Evolutionary conservation across 768 basidiomycete species (phyloP), one percentile per base, ranked within the genome.

Genomic region (Xerocomus potaroensis): DNA sequence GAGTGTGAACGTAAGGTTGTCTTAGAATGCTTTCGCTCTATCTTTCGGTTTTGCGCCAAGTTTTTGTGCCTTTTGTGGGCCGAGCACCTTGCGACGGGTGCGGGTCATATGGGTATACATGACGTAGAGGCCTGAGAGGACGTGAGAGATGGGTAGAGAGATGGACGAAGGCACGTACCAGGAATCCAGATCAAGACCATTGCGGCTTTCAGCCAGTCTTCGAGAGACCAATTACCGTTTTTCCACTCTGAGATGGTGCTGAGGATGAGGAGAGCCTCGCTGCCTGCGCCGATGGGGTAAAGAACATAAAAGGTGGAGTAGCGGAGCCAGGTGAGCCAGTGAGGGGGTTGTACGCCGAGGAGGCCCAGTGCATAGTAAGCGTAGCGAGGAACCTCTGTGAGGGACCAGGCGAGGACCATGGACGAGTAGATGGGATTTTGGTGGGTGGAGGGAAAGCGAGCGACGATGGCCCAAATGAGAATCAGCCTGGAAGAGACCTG

Each of bases 291-390:
- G 19, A 92, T 63, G 5, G 91, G 93, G 70, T 99, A 98, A n/a
- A 97, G 78, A 38, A 92, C 50, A 67, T 87, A 95, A 69, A 98
- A 99, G 8, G 91, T 80, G 16, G 92, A 88, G 75, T 98, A 99
- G 45, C 95, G 91, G 34, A 86, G 64, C 72, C 77, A 87, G 21
- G 82, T 69, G 34, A 90, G 76, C 71, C 76, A 84, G 5, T 77
- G 55, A 11, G 89, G 78, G 14, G 65, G 26, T 3, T 48, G 50
- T 18, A 75, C 65, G 5, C 79, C 79, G 33, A 88, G 51, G 5
- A 95, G 75, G 34, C 71, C 73, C 58, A 74, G 69, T 2, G 86
- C 83, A 65, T 98, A 99, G 74, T 85, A 95, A 8, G 80, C 63
- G 69, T 98, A 98, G 24, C 96, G 89, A 47, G 94, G 81, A 38